Evolutionary conservation across 345 rosid genomes (phyloP), one percentile per base, ranked within the genome.

Genomic region (Limnanthes douglasii): DNA sequence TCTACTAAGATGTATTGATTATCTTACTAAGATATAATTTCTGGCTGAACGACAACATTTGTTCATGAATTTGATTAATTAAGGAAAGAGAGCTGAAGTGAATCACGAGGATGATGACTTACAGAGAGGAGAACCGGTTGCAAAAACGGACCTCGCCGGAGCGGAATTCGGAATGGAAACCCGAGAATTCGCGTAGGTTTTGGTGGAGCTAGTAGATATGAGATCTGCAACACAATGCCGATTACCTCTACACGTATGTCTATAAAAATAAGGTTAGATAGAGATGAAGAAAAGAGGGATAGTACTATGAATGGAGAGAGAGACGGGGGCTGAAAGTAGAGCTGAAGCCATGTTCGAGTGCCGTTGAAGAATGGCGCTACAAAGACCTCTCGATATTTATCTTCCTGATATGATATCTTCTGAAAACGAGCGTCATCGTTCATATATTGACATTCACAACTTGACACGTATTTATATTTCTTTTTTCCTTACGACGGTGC

Each of bases 51-150:
- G n/a, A n/a, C n/a, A n/a, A 21, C 24, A 21, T 21, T 21, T 21
- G 24, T 3, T 21, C 24, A 21, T 7, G 7, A 21, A 21, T 3
- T 21, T 21, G 4, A 7, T 21, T 32, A 21, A 8, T 15, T 34
- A 18, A 34, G 19, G 8, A 10, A 34, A 34, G 4, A 3, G 17
- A 11, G 4, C 1, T 1, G 37, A 11, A 15, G 16, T 19, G 24
- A 21, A 8, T 1, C 23, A 24, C 10, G 21, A 2, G 14, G 18
- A n/a, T 31, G 40, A 10, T 27, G 4, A 33, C 19, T 28, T 61
- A 78, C 86, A 42, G 13, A 78, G 77, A 39, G 77, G 73, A 44
- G 71, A 64, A 20, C 81, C 86, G 32, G 93, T 50, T 14, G 69
- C 69, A 40, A 86, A 81, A 34, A 61, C 28, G 28, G 70, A 29